These are phyloP conservation scores for Coniosporium apollinis DNA, from an alignment of 495 filamentous ascomycete genomes.

Conservation along the genomic window DNA sequence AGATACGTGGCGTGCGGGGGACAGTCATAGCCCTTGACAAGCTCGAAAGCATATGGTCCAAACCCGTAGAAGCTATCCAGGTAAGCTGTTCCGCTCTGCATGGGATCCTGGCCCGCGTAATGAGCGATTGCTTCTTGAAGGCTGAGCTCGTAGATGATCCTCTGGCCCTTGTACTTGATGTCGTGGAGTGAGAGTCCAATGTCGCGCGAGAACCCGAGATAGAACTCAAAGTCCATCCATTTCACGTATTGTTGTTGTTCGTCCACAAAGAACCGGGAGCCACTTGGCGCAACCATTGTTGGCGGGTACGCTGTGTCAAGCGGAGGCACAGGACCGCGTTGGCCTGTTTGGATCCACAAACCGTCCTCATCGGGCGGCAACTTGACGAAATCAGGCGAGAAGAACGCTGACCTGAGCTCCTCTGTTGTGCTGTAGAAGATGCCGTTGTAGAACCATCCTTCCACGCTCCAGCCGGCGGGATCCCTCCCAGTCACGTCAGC, in stretches of 20 bases:
- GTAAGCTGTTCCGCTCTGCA: constrained; percentile 25
- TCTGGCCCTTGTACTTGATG: constrained; percentile 34
- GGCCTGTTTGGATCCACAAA: constrained; percentile 26
- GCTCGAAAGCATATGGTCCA: constrained; percentile 28
- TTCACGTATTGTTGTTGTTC: constrained; percentile 30
- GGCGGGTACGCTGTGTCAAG: constrained; percentile 25
- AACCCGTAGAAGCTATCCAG: constrained; percentile 33
- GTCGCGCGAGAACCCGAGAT: constrained; percentile 28
- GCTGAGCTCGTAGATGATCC: constrained; percentile 38
- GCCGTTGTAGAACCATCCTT: constrained; percentile 33
- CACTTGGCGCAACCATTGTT: constrained; percentile 22
- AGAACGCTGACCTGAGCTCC: constrained; percentile 29
- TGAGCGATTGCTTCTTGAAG: constrained; percentile 39
- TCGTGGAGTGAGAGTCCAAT: constrained; percentile 31
- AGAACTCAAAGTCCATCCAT: constrained; percentile 40
- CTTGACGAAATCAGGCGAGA: constrained; percentile 27
- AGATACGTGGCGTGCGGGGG: constrained; percentile 32
- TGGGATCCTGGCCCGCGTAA: constrained; percentile 35
- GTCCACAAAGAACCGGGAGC: constrained; percentile 26
- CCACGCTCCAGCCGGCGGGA: constrained; percentile 28
- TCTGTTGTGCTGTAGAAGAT: constrained; percentile 30
- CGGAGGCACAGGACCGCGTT: constrained; percentile 18
- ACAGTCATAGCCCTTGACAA: constrained; percentile 36
- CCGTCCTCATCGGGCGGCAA: constrained; percentile 28
- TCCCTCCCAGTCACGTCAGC: constrained; percentile 32